Conservation (phyloP, 495 filamentous ascomycete genomes). For the Penicillium coprophilum region DNA sequence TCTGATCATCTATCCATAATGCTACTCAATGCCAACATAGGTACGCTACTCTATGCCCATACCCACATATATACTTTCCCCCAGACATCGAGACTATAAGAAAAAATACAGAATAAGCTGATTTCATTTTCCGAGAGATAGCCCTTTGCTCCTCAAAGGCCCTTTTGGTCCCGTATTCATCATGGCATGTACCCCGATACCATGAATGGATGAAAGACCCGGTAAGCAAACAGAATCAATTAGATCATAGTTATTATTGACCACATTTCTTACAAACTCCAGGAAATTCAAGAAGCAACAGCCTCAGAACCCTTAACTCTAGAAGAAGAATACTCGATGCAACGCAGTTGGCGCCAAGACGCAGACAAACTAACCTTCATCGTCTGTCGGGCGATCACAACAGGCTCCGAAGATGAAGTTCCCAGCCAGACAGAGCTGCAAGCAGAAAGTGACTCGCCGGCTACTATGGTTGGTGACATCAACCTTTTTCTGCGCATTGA, state of each 20-base stretch:
- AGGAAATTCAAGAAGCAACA: slow-evolving; percentile 80
- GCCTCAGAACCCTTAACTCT: slow-evolving; percentile 79
- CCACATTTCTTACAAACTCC: not conserved
- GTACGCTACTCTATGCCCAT: slow-evolving; percentile 21
- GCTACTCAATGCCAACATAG: slow-evolving; percentile 45
- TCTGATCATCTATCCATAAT: slow-evolving; percentile 19
- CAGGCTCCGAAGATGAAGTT: not conserved
- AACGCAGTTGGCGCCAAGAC: slow-evolving; percentile 74
- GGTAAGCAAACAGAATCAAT: slow-evolving; percentile 41
- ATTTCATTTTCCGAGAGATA: slow-evolving; percentile 27
- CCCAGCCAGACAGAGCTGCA: slow-evolving; percentile 22
- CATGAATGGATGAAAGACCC: slow-evolving; percentile 90
- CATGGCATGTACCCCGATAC: slow-evolving; percentile 76
- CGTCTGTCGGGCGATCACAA: slow-evolving; percentile 32
- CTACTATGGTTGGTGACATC: slow-evolving; percentile 77
- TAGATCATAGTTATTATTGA: not conserved
- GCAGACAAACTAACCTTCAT: slow-evolving; percentile 55
- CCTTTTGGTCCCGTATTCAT: slow-evolving; percentile 80
- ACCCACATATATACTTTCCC: slow-evolving; percentile 8
- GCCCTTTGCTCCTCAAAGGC: slow-evolving; percentile 64
- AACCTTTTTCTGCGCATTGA: slow-evolving; percentile 74
- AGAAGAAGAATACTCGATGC: slow-evolving; percentile 82
- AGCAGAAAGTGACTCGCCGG: slow-evolving; percentile 49
- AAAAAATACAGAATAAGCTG: not conserved
- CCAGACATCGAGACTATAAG: not conserved